Percentiles rank a stretch among this genome's conserved stretches.
Evolutionary conservation across 192 early-diverging fungal species (phyloP).

Genomic region (Backusella psychrophila): DNA sequence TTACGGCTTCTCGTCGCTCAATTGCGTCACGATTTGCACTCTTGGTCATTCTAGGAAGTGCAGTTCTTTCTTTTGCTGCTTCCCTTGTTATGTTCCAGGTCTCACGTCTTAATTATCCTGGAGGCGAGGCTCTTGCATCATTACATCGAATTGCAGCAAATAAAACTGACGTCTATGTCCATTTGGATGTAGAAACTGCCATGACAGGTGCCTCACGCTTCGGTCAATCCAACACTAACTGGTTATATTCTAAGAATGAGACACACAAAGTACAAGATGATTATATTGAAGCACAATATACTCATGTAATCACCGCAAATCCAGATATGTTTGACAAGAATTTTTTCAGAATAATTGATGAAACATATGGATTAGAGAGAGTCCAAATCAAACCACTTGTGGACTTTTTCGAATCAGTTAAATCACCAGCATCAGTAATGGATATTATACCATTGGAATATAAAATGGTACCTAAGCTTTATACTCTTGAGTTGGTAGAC

Average conservation of each 20-base stretch:
- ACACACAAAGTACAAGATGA: constrained; percentile 39
- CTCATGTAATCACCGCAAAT: constrained; percentile 49
- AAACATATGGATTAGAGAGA: constrained; percentile 44
- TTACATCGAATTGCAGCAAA: constrained; percentile 52
- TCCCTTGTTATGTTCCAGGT: constrained; percentile 46
- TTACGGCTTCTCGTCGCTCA: constrained; percentile 31
- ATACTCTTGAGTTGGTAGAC: constrained; percentile 25
- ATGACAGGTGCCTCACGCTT: constrained; percentile 87
- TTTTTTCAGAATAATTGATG: constrained; percentile 35
- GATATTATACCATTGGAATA: constrained; percentile 25
- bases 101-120: constrained; percentile 87
- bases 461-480: constrained; percentile 26
- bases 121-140: constrained; percentile 69
- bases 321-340: constrained; percentile 36
- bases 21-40: constrained; percentile 29
- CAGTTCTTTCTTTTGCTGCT: constrained; percentile 26
- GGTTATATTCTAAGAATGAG: constrained; percentile 74
- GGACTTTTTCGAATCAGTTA: not conserved
- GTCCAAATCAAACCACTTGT: not conserved
- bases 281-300: constrained; percentile 44
- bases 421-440: not conserved
- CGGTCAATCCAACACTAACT: constrained; percentile 52
- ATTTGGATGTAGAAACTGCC: constrained; percentile 73
- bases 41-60: constrained; percentile 16
- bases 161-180: constrained; percentile 28